Evolutionary conservation across 495 filamentous ascomycete genomes (phyloP).

Genomic region (Lophiostoma macrostomum): DNA sequence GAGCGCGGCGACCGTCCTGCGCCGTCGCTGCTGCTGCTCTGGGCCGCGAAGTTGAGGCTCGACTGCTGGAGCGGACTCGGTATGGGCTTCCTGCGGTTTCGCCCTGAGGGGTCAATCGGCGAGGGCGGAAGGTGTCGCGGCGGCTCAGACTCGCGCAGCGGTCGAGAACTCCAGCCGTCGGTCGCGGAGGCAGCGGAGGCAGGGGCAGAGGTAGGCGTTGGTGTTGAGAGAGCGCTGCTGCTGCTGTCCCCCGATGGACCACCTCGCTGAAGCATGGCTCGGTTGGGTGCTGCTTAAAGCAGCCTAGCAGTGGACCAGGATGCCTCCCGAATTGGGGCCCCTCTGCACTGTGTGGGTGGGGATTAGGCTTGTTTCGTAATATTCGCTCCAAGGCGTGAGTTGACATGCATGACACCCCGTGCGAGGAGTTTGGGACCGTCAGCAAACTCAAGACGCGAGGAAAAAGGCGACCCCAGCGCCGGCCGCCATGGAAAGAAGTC

Average conservation of each 20-base stretch:
- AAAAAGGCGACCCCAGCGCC: too few species aligned
- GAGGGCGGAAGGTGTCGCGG: constrained; percentile 5
- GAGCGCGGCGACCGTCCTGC: constrained; percentile 22
- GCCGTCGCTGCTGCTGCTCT: constrained; percentile 6
- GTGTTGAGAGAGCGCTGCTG: constrained; percentile 3
- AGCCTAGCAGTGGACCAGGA: constrained; percentile 20
- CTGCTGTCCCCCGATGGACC: constrained; percentile 1
- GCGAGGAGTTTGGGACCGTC: too few species aligned
- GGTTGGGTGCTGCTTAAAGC: constrained; percentile 21
- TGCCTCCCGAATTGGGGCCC: constrained; percentile 12
- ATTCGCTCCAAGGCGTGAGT: constrained; percentile 1
- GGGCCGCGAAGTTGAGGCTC: background rate
- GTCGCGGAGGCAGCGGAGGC: constrained; percentile 7
- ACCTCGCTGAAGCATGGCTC: constrained; percentile 18
- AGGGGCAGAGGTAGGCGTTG: background rate
- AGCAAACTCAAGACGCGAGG: too few species aligned
- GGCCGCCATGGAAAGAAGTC: too few species aligned
- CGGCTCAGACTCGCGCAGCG: constrained; percentile 29
- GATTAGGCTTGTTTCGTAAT: constrained; percentile 24
- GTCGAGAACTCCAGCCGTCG: constrained; percentile 27
- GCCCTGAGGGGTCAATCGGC: constrained; percentile 6
- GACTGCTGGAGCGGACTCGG: constrained; percentile 25
- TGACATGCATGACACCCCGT: constrained; percentile 12
- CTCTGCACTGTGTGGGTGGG: constrained; percentile 22
- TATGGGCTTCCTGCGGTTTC: constrained; percentile 16